Evolutionary conservation across 345 rosid genomes (phyloP).

Genomic region (Syzygium oleosum): DNA sequence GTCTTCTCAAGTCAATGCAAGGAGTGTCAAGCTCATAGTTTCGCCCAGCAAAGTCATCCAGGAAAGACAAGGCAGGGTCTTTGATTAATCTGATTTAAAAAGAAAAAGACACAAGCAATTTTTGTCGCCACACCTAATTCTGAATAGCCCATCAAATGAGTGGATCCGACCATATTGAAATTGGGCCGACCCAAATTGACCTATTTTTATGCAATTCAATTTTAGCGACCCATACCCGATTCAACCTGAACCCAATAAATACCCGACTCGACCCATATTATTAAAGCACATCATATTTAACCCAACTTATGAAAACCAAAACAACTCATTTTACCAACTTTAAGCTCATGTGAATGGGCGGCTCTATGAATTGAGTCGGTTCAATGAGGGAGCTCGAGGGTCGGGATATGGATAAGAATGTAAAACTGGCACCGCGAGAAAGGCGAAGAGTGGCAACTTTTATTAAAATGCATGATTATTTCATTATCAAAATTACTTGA

Average conservation of each 20-base stretch:
- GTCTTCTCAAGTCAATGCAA: background rate
- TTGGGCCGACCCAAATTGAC: background rate
- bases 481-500: background rate
- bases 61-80: background rate
- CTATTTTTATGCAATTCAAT: background rate
- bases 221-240: background rate
- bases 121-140: background rate
- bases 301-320: background rate
- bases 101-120: background rate
- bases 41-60: background rate
- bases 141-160: background rate
- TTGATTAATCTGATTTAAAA: background rate
- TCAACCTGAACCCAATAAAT: fast-evolving
- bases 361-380: background rate
- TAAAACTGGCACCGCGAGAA: too few relatives aligned
- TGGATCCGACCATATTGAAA: fast-evolving
- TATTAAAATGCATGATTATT: too few relatives aligned
- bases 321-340: background rate
- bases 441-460: background rate
- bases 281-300: too few relatives aligned
- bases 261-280: background rate
- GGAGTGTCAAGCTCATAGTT: background rate
- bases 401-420: background rate
- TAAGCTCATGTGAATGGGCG: background rate
- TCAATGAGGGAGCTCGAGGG: background rate